Evolutionary conservation across 78 protist genomes (phyloP).

Genomic region (Dictyostelium brefeldianum): DNA sequence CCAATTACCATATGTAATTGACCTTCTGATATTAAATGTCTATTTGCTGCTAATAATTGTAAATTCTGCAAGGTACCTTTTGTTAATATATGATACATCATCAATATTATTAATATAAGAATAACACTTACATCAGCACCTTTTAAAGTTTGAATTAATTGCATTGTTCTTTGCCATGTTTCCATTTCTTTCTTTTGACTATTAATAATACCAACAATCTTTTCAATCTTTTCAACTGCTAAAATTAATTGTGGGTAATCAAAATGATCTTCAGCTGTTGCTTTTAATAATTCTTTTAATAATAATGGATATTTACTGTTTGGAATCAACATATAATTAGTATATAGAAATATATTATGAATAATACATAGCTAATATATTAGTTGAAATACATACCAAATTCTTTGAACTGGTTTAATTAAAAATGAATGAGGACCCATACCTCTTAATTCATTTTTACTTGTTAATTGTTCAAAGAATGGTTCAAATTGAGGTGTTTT

Average conservation of each 20-base stretch:
- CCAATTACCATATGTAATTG: constrained; percentile 55
- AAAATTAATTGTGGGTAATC: constrained; percentile 48
- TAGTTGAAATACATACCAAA: constrained; percentile 13
- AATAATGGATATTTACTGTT: constrained; percentile 57
- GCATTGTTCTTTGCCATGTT: constrained; percentile 82
- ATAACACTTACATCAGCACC: constrained; percentile 62
- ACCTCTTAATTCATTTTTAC: constrained; percentile 47
- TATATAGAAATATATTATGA: background rate
- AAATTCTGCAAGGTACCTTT: constrained; percentile 57
- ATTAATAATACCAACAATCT: constrained; percentile 50
- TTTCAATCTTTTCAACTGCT: constrained; percentile 71
- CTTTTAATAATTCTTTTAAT: constrained; percentile 65
- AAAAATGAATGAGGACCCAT: constrained; percentile 67
- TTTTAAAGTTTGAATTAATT: constrained; percentile 64
- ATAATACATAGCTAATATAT: too few species aligned
- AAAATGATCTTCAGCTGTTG: constrained; percentile 62
- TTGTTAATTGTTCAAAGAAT: constrained; percentile 27
- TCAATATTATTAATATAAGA: background rate
- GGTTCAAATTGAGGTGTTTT: constrained; percentile 39
- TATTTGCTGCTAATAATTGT: constrained; percentile 55
- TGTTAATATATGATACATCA: background rate
- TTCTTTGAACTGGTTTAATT: constrained; percentile 80
- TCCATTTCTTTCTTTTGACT: constrained; percentile 66
- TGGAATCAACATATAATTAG: background rate
- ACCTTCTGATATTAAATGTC: constrained; percentile 61